phyloP scores from a whole-genome alignment of 2,329 filamentous ascomycete species.

The Alternaria gansuensis region DNA sequence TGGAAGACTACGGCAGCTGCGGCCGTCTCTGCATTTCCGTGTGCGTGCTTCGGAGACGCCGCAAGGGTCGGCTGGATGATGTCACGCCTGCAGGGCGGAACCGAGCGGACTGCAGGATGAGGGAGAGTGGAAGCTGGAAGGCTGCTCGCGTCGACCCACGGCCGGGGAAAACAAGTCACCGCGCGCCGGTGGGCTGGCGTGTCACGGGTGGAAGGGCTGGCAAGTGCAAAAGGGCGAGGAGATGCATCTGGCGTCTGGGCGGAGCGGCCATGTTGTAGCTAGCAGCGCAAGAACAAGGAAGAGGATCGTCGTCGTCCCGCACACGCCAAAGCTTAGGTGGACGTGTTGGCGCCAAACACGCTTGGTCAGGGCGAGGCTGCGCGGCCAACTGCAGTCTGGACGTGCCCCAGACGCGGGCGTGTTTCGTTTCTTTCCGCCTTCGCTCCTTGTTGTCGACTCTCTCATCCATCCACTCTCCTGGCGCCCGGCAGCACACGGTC shows the following conservation, averaged over 20 bases:
- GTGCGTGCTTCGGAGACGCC: constrained; percentile 15
- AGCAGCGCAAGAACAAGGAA: constrained; percentile 23
- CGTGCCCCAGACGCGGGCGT: background rate
- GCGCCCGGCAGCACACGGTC: constrained; percentile 2
- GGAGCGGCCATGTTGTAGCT: constrained; percentile 13
- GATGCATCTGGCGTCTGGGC: constrained; percentile 13
- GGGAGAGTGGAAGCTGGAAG: constrained; percentile 11
- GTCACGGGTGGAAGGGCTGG: background rate
- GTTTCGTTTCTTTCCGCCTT: background rate
- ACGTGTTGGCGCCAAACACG: constrained; percentile 19
- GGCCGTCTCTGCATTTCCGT: constrained; percentile 36
- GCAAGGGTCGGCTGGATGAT: constrained; percentile 30
- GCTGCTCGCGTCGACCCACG: constrained; percentile 10
- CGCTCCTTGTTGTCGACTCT: background rate
- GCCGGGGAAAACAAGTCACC: constrained; percentile 3
- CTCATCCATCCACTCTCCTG: constrained; percentile 8
- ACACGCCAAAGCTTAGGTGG: constrained; percentile 18
- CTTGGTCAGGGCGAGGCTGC: constrained; percentile 1
- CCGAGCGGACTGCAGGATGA: constrained; percentile 18
- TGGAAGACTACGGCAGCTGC: constrained; percentile 36
- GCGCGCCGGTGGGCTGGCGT: background rate
- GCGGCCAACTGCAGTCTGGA: constrained; percentile 1
- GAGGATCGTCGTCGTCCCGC: constrained; percentile 21
- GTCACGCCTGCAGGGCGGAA: constrained; percentile 26
- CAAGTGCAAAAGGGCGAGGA: constrained; percentile 4